Base-by-base conservation (phyloP, 176 grass and related monocot genomes). In the Carex kokanica region DNA sequence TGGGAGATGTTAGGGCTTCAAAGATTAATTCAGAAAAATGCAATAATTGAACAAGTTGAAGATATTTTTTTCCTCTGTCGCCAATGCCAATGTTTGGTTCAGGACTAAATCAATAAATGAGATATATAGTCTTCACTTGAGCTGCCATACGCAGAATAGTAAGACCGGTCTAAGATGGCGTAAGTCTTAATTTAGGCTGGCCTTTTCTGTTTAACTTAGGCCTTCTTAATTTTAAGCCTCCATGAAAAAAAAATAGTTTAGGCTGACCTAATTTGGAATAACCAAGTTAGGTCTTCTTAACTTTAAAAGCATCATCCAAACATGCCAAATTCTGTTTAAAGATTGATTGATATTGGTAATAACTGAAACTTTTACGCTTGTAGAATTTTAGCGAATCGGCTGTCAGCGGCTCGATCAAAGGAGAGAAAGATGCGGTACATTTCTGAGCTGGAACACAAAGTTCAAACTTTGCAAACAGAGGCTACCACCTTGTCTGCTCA, bases 371-470 rank as follows among this genome's bases (percentile, higher is more conserved):
- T 78, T 18, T 11, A 32, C 25, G 1, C 24, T 60, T 64, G 24
- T 74, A 94, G 92, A 86, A 94, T 98, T 87, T 85, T 98, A 78
- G 95, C 95, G 0, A 98, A 98, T 61, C 88, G 92, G 12, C 90
- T 90, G 43, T 98, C 95, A 16, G 92, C 92, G 3, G 92, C 95
- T 45, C 91, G 92, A 41, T 98, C 95, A 41, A 98, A 98, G 92
- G 95, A 98, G 87, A 86, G 95, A 43, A 98, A 98, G 89, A 98
- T 86, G 95, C 91, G 92, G 43, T 98, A 98, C 82, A 98, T 98
- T 86, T 82, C 91, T 64, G 95, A 98, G 83, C 88, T 98, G 85
- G 95, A 98, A 69, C 92, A 93, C 60, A 98, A 94, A 66, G 95
- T 94, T 15, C 89, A 91, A 69, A 93, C 92, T 2, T 85, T 98